phyloP scores from a whole-genome alignment of 805 yeast genomes.

The Nakazawaea wyomingensis region DNA sequence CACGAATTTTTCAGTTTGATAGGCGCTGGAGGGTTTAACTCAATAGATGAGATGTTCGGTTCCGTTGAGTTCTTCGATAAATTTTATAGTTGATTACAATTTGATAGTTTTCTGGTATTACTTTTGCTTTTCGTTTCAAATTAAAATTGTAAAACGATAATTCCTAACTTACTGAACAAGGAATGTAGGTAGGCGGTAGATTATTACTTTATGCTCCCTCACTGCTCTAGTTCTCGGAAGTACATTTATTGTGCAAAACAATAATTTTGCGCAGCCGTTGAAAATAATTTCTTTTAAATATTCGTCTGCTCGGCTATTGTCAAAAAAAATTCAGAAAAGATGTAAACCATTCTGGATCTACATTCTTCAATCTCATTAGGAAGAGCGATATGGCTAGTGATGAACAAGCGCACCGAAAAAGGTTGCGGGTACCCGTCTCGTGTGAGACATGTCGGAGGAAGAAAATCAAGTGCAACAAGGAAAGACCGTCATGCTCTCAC shows the following conservation, averaged over 20 bases:
- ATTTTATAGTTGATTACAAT: neutral
- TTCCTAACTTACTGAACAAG: too few relatives aligned
- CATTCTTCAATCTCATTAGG: neutral
- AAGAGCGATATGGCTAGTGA: neutral
- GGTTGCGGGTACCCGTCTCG: conserved; percentile 11
- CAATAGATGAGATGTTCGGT: conserved; percentile 11
- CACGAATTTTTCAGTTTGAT: conserved; percentile 11
- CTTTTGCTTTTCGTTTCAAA: too few relatives aligned
- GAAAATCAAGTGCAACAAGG: conserved; percentile 11
- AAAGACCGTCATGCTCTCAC: conserved; percentile 4
- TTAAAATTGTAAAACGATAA: too few relatives aligned
- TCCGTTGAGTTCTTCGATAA: conserved; percentile 4
- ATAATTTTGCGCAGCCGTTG: too few relatives aligned
- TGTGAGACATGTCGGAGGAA: conserved; percentile 10
- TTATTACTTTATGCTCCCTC: too few relatives aligned
- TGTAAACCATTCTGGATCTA: neutral
- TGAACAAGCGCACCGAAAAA: neutral
- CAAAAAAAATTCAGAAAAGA: neutral
- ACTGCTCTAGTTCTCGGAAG: too few relatives aligned
- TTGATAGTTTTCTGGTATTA: too few relatives aligned
- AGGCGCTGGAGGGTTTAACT: conserved; percentile 9
- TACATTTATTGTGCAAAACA: too few relatives aligned
- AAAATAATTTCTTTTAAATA: too few relatives aligned
- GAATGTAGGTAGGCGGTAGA: too few relatives aligned
- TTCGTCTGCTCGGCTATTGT: too few relatives aligned